phyloP scores from a whole-genome alignment of 106 monocot genomes.

The Dendrobium officinale region DNA sequence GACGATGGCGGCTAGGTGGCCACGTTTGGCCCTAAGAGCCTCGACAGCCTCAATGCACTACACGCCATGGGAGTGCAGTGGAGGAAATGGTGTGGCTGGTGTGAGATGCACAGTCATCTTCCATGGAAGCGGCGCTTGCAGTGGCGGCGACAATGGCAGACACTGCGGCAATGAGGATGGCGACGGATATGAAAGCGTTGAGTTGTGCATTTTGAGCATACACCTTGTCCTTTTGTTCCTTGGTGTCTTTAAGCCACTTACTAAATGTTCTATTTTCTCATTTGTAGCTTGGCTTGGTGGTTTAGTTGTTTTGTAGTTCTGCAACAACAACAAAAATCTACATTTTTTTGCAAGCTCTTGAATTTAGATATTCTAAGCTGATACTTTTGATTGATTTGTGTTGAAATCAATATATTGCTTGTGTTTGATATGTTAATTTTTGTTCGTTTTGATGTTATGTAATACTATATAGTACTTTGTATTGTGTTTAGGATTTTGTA shows the following conservation, averaged over 20 bases:
- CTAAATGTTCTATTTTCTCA: slow-evolving; percentile 27
- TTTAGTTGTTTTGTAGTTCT: slow-evolving; percentile 36
- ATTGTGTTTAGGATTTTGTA: too few species aligned
- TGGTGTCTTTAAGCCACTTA: slow-evolving; percentile 68
- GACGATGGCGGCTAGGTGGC: slow-evolving; percentile 46
- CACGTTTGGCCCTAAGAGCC: slow-evolving; percentile 54
- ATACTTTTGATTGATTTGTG: too few species aligned
- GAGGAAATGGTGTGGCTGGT: slow-evolving; percentile 42
- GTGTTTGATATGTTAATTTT: too few species aligned
- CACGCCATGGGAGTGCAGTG: slow-evolving; percentile 52
- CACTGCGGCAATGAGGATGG: slow-evolving; percentile 61
- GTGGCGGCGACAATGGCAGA: slow-evolving; percentile 65
- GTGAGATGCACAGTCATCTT: slow-evolving; percentile 35
- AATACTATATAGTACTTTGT: too few species aligned
- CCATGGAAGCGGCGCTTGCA: slow-evolving; percentile 32
- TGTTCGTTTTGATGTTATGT: too few species aligned
- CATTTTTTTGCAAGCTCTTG: too few species aligned
- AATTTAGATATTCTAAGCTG: too few species aligned
- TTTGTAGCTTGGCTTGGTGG: slow-evolving; percentile 14
- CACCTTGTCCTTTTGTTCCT: slow-evolving; percentile 68
- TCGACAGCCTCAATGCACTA: slow-evolving; percentile 71
- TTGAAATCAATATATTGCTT: too few species aligned
- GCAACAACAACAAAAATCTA: slow-evolving; percentile 3
- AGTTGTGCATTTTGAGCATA: slow-evolving; percentile 78
- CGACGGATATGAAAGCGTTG: slow-evolving; percentile 67